These are phyloP conservation scores for Neoboletus magnificus DNA, from an alignment of 768 basidiomycete genomes.

Conservation along the genomic window DNA sequence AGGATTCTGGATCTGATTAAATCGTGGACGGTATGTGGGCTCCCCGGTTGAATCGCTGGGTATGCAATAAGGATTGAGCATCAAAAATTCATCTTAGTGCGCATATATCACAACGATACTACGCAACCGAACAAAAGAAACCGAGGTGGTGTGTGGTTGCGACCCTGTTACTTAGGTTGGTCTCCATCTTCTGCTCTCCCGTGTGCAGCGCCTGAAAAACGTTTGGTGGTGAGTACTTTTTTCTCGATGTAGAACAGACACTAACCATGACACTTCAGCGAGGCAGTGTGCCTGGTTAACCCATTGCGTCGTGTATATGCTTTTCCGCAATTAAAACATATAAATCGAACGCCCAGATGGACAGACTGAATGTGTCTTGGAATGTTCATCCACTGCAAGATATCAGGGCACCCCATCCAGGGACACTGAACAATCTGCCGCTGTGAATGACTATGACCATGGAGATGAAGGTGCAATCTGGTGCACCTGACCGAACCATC, in stretches of 20 bases:
- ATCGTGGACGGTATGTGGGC: neutral
- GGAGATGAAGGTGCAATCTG: constrained; percentile 9
- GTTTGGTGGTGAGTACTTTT: neutral
- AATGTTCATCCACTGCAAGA: constrained; percentile 15
- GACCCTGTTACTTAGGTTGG: too few species aligned
- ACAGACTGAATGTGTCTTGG: constrained; percentile 14
- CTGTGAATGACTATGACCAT: constrained; percentile 11
- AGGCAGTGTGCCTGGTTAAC: constrained; percentile 1
- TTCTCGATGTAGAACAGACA: neutral
- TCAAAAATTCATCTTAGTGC: neutral
- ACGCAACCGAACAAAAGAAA: neutral
- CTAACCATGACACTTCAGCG: constrained; percentile 8
- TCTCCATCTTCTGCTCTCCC: too few species aligned
- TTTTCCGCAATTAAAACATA: constrained; percentile 5
- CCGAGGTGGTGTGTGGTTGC: neutral
- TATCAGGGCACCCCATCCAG: constrained; percentile 7
- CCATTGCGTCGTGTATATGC: constrained; percentile 1
- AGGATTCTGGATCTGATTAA: neutral
- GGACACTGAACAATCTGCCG: constrained; percentile 9
- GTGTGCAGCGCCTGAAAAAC: too few species aligned
- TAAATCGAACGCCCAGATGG: constrained; percentile 12
- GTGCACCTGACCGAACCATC: constrained; percentile 5
- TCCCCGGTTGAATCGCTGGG: neutral
- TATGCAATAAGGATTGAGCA: neutral
- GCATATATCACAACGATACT: neutral